These are phyloP conservation scores for Podaxis sp. DNA, from an alignment of 768 basidiomycete genomes.

Conservation along the genomic window DNA sequence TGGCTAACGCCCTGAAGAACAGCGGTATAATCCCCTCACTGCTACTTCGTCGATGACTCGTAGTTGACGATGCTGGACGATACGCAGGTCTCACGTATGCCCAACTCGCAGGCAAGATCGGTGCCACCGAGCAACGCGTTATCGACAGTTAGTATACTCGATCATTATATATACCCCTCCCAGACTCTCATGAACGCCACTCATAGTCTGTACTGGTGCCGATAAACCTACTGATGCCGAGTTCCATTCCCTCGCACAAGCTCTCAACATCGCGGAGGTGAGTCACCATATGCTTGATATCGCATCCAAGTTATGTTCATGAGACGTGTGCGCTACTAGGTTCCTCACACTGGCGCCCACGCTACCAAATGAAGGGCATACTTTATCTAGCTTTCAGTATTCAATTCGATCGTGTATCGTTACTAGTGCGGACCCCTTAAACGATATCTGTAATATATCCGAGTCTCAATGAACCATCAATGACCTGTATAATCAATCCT, in stretches of 20 bases:
- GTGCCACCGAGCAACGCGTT: constrained; percentile 44
- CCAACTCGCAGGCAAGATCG: constrained; percentile 45
- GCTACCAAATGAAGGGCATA: constrained; percentile 13
- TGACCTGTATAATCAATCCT: no score
- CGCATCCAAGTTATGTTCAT: background rate
- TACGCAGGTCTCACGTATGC: constrained; percentile 46
- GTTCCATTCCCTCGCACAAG: constrained; percentile 45
- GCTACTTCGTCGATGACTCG: background rate
- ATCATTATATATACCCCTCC: background rate
- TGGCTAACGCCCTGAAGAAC: constrained; percentile 47
- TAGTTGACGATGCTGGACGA: background rate
- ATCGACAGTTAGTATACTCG: constrained; percentile 43
- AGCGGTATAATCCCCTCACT: constrained; percentile 34
- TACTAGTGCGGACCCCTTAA: background rate
- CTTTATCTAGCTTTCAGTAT: background rate
- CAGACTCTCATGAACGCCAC: background rate
- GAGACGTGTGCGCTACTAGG: constrained; percentile 16
- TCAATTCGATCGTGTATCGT: background rate
- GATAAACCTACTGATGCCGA: constrained; percentile 43
- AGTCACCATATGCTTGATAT: background rate
- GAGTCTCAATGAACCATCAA: background rate
- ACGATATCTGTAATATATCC: constrained; percentile 3
- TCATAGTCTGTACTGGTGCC: constrained; percentile 48
- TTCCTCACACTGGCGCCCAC: constrained; percentile 28
- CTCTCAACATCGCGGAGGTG: constrained; percentile 41